phyloP scores from a whole-genome alignment of 768 basidiomycete genomes.

The Pluteus cervinus region DNA sequence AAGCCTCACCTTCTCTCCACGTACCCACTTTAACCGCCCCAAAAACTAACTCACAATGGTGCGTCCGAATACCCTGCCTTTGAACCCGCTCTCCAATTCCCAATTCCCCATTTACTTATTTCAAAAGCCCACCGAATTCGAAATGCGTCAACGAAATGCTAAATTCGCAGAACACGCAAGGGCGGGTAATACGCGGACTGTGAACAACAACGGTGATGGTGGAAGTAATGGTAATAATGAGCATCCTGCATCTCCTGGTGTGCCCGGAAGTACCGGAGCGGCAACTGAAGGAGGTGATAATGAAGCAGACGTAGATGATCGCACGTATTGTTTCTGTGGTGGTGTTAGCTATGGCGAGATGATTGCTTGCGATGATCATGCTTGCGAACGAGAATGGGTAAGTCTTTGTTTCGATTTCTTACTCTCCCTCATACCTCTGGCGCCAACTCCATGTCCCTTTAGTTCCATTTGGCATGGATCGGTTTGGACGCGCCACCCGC shows the following conservation, averaged over 20 bases:
- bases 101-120: slow-evolving; percentile 5
- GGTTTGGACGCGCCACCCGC: slow-evolving; percentile 61
- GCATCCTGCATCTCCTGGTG: no score
- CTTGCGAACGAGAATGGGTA: slow-evolving; percentile 89
- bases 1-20: no score
- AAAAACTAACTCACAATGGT: slow-evolving; percentile 22
- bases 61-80: slow-evolving; percentile 1
- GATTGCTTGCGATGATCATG: slow-evolving; percentile 85
- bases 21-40: slow-evolving; percentile 10
- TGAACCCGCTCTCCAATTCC: no score
- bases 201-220: no score
- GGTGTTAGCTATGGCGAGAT: slow-evolving; percentile 87
- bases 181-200: slow-evolving; percentile 74
- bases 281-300: no score
- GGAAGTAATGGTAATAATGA: no score
- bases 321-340: slow-evolving; percentile 81
- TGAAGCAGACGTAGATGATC: no score
- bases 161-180: slow-evolving; percentile 73
- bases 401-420: slow-evolving; percentile 26
- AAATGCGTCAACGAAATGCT: slow-evolving; percentile 71
- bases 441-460: slow-evolving; percentile 6
- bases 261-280: no score
- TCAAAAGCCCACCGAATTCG: slow-evolving; percentile 70
- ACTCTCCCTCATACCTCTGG: slow-evolving; percentile 4
- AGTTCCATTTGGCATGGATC: slow-evolving; percentile 82